Conservation (phyloP, 306 rosid genomes). For the Ziziphus jujuba region DNA sequence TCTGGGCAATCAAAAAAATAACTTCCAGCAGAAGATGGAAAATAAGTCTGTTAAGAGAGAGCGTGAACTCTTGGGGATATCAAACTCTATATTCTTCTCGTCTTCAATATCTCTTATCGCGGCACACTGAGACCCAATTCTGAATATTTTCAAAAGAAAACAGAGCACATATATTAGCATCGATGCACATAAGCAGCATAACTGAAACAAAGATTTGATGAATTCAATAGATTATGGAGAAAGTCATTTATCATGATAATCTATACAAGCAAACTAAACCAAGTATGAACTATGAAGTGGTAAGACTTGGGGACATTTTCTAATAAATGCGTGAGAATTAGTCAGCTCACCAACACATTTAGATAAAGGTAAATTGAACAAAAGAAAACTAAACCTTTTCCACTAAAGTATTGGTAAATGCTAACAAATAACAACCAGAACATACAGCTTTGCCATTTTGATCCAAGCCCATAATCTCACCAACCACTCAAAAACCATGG, state of each 20-base stretch:
- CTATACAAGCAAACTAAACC: not conserved
- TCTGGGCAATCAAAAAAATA: slow-evolving; percentile 12
- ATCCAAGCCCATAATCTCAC: too few species aligned
- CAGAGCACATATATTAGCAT: slow-evolving; percentile 16
- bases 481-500: too few species aligned
- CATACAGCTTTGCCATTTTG: not conserved
- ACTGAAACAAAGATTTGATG: not conserved
- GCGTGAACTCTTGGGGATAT: slow-evolving; percentile 24
- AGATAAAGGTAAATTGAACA: too few species aligned
- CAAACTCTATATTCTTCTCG: slow-evolving; percentile 31
- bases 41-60: slow-evolving; percentile 16
- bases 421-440: not conserved
- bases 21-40: slow-evolving; percentile 27
- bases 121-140: slow-evolving; percentile 79
- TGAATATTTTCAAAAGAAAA: slow-evolving; percentile 33
- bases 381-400: not conserved
- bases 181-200: not conserved
- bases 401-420: not conserved
- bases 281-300: not conserved
- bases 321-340: too few species aligned
- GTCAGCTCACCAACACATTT: too few species aligned
- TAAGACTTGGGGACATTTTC: not conserved
- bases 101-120: slow-evolving; percentile 48
- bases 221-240: not conserved
- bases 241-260: not conserved